phyloP scores from a whole-genome alignment of 1,139 yeast species.

The Meyerozyma guilliermondii region DNA sequence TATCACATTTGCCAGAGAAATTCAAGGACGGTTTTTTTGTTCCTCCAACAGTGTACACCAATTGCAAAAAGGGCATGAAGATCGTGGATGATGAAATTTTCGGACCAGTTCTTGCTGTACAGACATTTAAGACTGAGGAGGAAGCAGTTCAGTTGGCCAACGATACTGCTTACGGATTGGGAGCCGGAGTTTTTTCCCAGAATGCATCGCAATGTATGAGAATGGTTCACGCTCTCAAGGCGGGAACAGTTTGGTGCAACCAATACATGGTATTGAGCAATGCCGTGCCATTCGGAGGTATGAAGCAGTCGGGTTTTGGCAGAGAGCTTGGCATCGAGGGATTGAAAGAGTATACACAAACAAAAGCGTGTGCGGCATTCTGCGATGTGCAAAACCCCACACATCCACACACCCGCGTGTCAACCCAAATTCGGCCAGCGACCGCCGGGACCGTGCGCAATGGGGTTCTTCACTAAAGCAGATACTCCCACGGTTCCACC shows the following conservation, averaged over 20 bases:
- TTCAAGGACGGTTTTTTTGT: constrained; percentile 57
- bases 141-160: constrained; percentile 36
- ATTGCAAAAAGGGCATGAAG: constrained; percentile 53
- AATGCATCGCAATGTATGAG: constrained; percentile 4
- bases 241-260: constrained; percentile 26
- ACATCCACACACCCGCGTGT: background rate
- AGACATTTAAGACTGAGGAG: constrained; percentile 34
- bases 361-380: constrained; percentile 9
- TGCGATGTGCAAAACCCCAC: background rate
- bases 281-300: constrained; percentile 27
- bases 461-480: constrained; percentile 33
- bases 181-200: constrained; percentile 78
- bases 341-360: constrained; percentile 11
- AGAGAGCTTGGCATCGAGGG: constrained; percentile 21
- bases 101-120: constrained; percentile 43
- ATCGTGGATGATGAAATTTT: constrained; percentile 42
- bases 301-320: constrained; percentile 25
- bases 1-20: background rate
- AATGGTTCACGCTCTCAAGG: constrained; percentile 42
- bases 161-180: constrained; percentile 48
- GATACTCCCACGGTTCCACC: constrained; percentile 31
- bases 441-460: constrained; percentile 6
- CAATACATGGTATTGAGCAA: constrained; percentile 24
- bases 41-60: constrained; percentile 74
- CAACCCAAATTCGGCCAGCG: background rate